A percentile compares a stretch with the other conserved stretches of the same genome.
Evolutionary conservation across 2,329 filamentous ascomycete species (phyloP).

Genomic region (Ascocoryne sarcoides): DNA sequence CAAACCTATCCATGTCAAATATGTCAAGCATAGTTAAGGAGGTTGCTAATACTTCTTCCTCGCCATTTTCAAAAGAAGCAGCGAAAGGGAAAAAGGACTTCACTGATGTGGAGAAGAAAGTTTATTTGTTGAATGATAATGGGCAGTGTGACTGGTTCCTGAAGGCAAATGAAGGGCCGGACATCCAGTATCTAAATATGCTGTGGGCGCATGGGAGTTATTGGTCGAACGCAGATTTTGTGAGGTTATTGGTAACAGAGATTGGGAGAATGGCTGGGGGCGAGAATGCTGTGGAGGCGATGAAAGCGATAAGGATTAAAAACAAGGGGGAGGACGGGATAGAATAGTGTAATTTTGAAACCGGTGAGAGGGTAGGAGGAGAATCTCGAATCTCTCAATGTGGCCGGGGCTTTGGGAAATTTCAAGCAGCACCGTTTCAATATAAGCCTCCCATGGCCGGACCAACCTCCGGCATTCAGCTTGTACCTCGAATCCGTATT

Average conservation of each 20-base stretch:
- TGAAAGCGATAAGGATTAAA: slow-evolving; percentile 47
- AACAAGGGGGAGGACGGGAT: slow-evolving; percentile 9
- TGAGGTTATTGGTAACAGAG: slow-evolving; percentile 80
- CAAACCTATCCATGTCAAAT: no score
- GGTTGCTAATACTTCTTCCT: no score
- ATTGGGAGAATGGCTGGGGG: slow-evolving; percentile 67
- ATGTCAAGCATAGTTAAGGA: no score
- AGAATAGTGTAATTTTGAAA: no score
- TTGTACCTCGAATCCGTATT: no score
- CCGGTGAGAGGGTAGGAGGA: no score
- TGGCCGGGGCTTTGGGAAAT: no score
- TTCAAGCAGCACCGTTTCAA: no score
- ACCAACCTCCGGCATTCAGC: no score
- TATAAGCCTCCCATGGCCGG: no score
- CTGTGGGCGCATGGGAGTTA: slow-evolving; percentile 90
- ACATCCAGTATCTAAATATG: slow-evolving; percentile 97
- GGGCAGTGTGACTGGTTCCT: slow-evolving; percentile 90
- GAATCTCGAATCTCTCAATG: no score
- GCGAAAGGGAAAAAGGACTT: slow-evolving; percentile 66
- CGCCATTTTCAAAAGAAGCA: no score
- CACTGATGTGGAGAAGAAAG: slow-evolving; percentile 80
- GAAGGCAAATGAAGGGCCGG: slow-evolving; percentile 73
- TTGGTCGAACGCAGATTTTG: slow-evolving; percentile 79
- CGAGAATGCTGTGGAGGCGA: slow-evolving; percentile 44
- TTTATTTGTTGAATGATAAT: slow-evolving; percentile 85